Evolutionary conservation across 2,329 filamentous ascomycete genomes (phyloP).

Genomic region (Camillea tinctor): DNA sequence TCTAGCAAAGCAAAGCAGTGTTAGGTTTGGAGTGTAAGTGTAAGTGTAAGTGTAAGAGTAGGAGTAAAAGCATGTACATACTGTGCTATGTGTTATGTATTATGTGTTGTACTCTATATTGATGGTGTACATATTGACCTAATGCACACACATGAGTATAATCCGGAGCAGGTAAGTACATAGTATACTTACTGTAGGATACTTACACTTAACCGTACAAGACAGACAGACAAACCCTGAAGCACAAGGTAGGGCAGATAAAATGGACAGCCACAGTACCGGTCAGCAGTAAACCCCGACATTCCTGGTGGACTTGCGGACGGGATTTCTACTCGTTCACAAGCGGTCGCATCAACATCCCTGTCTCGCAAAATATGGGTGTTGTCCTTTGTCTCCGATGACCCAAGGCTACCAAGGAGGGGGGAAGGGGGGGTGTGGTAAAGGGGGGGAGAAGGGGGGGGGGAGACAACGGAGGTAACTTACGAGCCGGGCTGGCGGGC

Average conservation of each 20-base stretch:
- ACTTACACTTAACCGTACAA: too few relatives aligned
- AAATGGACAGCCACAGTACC: conserved; percentile 16
- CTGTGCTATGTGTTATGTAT: not conserved
- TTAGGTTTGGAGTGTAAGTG: not conserved
- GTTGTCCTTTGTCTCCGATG: conserved; percentile 26
- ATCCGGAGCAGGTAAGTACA: conserved; percentile 6
- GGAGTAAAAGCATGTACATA: not conserved
- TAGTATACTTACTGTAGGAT: not conserved
- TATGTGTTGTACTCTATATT: not conserved
- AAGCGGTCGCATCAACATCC: conserved; percentile 7
- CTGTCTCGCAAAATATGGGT: conserved; percentile 12
- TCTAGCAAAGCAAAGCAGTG: not conserved
- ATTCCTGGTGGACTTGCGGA: conserved; percentile 20
- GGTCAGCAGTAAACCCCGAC: conserved; percentile 26
- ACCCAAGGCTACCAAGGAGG: conserved; percentile 14
- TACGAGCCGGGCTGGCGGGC: conserved; percentile 17
- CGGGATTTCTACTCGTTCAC: conserved; percentile 5
- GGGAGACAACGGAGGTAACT: conserved; percentile 14
- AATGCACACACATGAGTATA: not conserved
- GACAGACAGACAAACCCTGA: not conserved
- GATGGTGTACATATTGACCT: not conserved
- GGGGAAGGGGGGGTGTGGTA: not conserved
- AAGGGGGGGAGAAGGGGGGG: conserved; percentile 5
- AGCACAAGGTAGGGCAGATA: not conserved
- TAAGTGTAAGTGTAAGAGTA: too few relatives aligned